phyloP scores from a whole-genome alignment of 345 rosid genomes.

The Ceriops zippeliana region DNA sequence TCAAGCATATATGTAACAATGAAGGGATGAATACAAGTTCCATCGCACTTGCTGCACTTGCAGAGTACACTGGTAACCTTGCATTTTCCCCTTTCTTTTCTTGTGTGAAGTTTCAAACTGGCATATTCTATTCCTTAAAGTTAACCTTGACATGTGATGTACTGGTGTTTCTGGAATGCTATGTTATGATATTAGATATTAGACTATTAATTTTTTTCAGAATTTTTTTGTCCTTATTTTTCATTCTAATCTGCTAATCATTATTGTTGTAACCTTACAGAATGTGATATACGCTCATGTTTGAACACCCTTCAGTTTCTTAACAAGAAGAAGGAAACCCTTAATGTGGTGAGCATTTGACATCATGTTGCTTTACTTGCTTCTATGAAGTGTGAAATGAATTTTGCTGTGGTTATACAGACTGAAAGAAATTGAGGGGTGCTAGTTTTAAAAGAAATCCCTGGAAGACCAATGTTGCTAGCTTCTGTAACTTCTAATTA shows the following conservation, averaged over 20 bases:
- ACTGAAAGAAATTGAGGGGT: neutral
- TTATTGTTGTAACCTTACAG: slow-evolving; percentile 42
- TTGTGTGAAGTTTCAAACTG: neutral
- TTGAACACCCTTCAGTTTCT: slow-evolving; percentile 97
- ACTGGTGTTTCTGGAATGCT: neutral
- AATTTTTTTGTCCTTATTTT: neutral
- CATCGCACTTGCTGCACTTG: slow-evolving; percentile 70
- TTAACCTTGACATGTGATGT: slow-evolving; percentile 1
- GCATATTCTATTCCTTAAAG: neutral
- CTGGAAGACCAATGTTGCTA: neutral
- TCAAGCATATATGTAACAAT: slow-evolving; percentile 74
- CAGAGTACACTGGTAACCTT: slow-evolving; percentile 80
- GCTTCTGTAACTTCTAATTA: neutral
- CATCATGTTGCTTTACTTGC: neutral
- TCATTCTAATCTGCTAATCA: neutral
- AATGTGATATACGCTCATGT: slow-evolving; percentile 91
- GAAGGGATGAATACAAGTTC: slow-evolving; percentile 90
- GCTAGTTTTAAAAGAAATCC: neutral
- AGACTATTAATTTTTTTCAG: neutral
- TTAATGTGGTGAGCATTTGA: slow-evolving; percentile 62
- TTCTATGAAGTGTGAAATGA: neutral
- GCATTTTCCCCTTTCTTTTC: slow-evolving; percentile 5
- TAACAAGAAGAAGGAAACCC: slow-evolving; percentile 74
- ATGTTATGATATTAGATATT: neutral
- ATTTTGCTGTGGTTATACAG: neutral